Percentiles rank a stretch among this genome's conserved stretches.
Evolutionary conservation across 768 basidiomycete species (phyloP).

Genomic region (Candolleomyces aberdarensis): DNA sequence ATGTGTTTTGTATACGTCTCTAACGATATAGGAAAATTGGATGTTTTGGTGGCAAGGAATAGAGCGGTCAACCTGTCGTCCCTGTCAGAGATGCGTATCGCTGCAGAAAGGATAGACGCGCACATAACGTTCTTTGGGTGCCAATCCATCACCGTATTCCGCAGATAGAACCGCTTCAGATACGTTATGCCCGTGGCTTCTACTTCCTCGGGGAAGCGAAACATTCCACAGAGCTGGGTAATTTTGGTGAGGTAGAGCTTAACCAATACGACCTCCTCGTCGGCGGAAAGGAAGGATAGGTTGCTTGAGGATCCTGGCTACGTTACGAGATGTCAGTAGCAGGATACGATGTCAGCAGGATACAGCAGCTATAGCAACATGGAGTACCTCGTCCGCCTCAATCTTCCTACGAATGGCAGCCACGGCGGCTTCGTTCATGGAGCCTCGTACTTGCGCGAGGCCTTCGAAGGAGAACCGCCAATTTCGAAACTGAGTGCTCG

Average conservation of each 20-base stretch:
- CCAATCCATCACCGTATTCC: constrained; percentile 99
- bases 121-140: constrained; percentile 99
- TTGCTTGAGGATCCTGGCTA: constrained; percentile 72
- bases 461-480: constrained; percentile 84
- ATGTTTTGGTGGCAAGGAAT: constrained; percentile 95
- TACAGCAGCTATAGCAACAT: not conserved
- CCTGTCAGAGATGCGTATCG: constrained; percentile 5
- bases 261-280: constrained; percentile 87
- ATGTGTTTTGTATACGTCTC: constrained; percentile 83
- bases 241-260: constrained; percentile 87
- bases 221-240: constrained; percentile 78
- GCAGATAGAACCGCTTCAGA: constrained; percentile 94
- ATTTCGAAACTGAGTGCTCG: constrained; percentile 77
- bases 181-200: constrained; percentile 91
- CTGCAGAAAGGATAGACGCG: constrained; percentile 19
- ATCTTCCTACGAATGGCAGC: constrained; percentile 73
- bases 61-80: constrained; percentile 82
- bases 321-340: constrained; percentile 13
- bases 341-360: constrained; percentile 1
- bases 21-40: constrained; percentile 88
- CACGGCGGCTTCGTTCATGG: constrained; percentile 76
- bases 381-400: constrained; percentile 72
- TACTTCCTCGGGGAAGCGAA: constrained; percentile 88
- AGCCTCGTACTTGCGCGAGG: constrained; percentile 55
- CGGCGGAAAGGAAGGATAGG: constrained; percentile 70